These are phyloP conservation scores for Lecanosticta acicola DNA, from an alignment of 2,329 filamentous ascomycete genomes.

Conservation along the genomic window DNA sequence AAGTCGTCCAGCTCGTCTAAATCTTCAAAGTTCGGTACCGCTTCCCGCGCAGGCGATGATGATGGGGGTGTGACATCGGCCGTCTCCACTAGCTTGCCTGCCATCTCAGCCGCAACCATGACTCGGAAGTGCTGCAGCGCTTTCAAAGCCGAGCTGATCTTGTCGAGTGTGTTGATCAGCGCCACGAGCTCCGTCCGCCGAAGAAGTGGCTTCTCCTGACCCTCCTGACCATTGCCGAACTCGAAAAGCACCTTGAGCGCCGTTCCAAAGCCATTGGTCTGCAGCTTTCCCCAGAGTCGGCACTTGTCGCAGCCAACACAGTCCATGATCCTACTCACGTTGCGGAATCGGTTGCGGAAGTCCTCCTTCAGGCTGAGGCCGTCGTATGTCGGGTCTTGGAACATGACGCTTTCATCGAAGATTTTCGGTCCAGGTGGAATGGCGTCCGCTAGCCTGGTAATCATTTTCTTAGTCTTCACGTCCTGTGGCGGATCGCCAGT, in stretches of 20 bases:
- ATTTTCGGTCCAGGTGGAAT: slow-evolving; percentile 66
- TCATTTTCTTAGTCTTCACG: slow-evolving; percentile 69
- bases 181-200: slow-evolving; percentile 90
- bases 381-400: slow-evolving; percentile 52
- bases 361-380: slow-evolving; percentile 82
- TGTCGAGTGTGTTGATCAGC: slow-evolving; percentile 86
- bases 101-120: slow-evolving; percentile 37
- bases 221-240: slow-evolving; percentile 63
- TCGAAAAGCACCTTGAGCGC: slow-evolving; percentile 95
- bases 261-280: slow-evolving; percentile 89
- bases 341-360: slow-evolving; percentile 94
- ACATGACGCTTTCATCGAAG: slow-evolving; percentile 95
- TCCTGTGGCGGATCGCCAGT: slow-evolving; percentile 79
- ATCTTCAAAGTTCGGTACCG: slow-evolving; percentile 19
- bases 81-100: slow-evolving; percentile 14
- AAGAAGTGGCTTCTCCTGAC: slow-evolving; percentile 59
- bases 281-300: slow-evolving; percentile 93
- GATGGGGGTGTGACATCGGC: slow-evolving; percentile 14
- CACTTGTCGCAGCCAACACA: slow-evolving; percentile 99
- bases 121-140: slow-evolving; percentile 67
- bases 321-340: slow-evolving; percentile 95
- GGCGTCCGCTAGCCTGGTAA: slow-evolving; percentile 66
- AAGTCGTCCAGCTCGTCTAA: slow-evolving; percentile 26
- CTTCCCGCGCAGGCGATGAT: slow-evolving; percentile 8
- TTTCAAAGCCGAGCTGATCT: slow-evolving; percentile 73